A percentile compares a stretch with the other conserved stretches of the same genome.
phyloP scores from a whole-genome alignment of 306 rosid species.

The Corylus americana region DNA sequence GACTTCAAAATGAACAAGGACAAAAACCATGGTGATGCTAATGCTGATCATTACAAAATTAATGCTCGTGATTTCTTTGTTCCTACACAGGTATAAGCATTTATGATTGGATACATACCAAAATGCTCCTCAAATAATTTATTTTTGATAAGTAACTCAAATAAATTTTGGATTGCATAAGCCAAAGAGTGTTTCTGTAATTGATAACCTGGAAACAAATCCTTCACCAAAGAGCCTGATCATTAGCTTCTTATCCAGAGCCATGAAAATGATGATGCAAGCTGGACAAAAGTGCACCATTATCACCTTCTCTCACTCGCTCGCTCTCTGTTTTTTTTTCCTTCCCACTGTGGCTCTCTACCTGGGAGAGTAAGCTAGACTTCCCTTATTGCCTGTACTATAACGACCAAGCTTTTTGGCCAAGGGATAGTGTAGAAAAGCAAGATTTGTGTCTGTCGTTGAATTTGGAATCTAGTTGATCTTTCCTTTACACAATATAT shows the following conservation, averaged over 20 bases:
- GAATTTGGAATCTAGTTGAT: background rate
- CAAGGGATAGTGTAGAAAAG: background rate
- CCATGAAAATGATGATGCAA: background rate
- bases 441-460: background rate
- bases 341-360: no score
- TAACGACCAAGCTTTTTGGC: background rate
- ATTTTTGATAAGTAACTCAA: background rate
- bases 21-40: constrained; percentile 48
- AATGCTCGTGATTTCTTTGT: constrained; percentile 91
- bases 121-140: background rate
- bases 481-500: background rate
- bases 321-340: background rate
- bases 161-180: background rate
- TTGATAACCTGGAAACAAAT: background rate
- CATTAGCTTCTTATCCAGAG: background rate
- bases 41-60: constrained; percentile 43
- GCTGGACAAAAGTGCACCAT: background rate
- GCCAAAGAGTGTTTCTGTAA: background rate
- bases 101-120: background rate
- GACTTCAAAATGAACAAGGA: constrained; percentile 64
- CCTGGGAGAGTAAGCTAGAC: no score
- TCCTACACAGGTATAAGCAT: constrained; percentile 72
- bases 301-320: background rate
- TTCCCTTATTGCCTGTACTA: background rate
- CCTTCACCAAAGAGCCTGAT: background rate